Evolutionary conservation across 495 filamentous ascomycete species (phyloP).

Genomic region (Talaromyces borbonicus): DNA sequence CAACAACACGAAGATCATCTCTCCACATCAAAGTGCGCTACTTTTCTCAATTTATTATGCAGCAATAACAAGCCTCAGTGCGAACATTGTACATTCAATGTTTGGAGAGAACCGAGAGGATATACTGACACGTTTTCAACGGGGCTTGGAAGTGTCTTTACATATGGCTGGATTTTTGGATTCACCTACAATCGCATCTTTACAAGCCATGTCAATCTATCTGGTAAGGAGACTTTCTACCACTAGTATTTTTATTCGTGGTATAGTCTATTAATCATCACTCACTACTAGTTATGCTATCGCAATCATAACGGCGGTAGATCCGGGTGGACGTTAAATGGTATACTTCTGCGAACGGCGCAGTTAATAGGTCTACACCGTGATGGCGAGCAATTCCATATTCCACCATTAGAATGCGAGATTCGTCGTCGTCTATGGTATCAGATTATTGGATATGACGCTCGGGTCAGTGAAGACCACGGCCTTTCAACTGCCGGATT

Average conservation of each 20-base stretch:
- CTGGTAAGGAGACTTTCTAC: conserved; percentile 11
- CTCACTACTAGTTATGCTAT: conserved; percentile 24
- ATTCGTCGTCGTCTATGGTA: conserved; percentile 67
- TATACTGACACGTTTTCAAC: conserved; percentile 22
- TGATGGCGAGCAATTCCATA: conserved; percentile 1
- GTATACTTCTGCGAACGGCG: conserved; percentile 36
- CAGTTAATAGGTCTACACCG: conserved; percentile 14
- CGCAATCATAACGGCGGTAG: conserved; percentile 34
- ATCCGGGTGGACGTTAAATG: conserved; percentile 33
- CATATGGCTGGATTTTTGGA: conserved; percentile 21
- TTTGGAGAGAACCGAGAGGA: conserved; percentile 15
- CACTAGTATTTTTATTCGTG: not conserved
- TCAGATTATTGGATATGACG: conserved; percentile 34
- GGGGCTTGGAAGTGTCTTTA: conserved; percentile 22
- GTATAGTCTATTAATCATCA: not conserved
- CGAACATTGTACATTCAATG: conserved; percentile 17
- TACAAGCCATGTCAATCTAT: conserved; percentile 28
- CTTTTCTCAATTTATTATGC: conserved; percentile 35
- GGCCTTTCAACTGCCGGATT: conserved; percentile 10
- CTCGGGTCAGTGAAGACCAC: conserved; percentile 30
- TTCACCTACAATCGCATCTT: conserved; percentile 19
- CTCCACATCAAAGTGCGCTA: conserved; percentile 23
- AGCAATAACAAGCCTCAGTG: conserved; percentile 23
- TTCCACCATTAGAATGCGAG: conserved; percentile 54
- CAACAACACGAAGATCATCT: conserved; percentile 20